Conservation (phyloP, 352 stramenopile species). For the Peronospora farinosa region DNA sequence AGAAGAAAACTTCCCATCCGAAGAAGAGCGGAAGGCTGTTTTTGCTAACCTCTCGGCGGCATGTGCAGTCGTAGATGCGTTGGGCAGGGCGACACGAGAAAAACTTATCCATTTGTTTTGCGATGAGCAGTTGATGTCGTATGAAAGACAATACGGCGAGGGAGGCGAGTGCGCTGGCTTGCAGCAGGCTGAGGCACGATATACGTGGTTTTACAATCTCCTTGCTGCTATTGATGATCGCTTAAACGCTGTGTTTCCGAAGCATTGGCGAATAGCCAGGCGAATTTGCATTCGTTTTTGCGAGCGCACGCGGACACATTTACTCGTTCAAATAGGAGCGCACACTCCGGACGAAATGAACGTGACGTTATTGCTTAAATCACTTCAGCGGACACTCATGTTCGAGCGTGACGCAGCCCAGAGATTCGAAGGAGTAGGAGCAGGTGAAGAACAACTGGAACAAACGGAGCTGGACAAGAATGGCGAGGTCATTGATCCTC, state of each 20-base stretch:
- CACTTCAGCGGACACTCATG: constrained; percentile 65
- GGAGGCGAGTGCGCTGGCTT: constrained; percentile 48
- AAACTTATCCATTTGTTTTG: constrained; percentile 74
- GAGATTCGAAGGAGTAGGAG: constrained; percentile 53
- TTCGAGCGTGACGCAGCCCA: constrained; percentile 72
- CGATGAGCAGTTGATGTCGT: constrained; percentile 52
- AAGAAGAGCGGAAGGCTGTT: constrained; percentile 58
- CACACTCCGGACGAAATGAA: constrained; percentile 71
- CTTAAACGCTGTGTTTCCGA: constrained; percentile 93
- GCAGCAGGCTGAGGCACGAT: constrained; percentile 61
- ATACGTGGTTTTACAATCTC: constrained; percentile 79
- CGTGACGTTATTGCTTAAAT: constrained; percentile 64
- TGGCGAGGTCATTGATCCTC: constrained; percentile 61
- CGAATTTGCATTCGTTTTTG: constrained; percentile 92
- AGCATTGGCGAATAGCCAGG: constrained; percentile 93
- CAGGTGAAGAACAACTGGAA: constrained; percentile 37
- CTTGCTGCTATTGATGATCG: constrained; percentile 60
- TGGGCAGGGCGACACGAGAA: constrained; percentile 58
- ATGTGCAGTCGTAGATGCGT: constrained; percentile 59
- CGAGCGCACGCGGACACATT: constrained; percentile 68
- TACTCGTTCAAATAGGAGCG: constrained; percentile 57
- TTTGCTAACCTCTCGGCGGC: constrained; percentile 64
- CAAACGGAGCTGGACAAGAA: constrained; percentile 69
- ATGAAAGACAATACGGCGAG: constrained; percentile 60
- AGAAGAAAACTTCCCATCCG: constrained; percentile 64